phyloP scores from a whole-genome alignment of 2,329 filamentous ascomycete species.

The Phialocephala sp. region DNA sequence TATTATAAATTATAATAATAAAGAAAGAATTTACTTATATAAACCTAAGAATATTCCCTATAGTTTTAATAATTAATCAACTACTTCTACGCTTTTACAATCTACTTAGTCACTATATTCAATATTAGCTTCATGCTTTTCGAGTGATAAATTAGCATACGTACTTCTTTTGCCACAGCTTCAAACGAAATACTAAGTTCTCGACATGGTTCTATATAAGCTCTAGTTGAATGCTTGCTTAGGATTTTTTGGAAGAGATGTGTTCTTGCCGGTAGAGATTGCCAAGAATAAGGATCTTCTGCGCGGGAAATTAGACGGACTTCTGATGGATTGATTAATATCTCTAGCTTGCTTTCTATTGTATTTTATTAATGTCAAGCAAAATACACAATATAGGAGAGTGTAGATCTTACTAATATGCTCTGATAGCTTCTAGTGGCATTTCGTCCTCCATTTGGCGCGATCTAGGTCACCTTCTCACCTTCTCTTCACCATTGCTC shows the following conservation, averaged over 20 bases:
- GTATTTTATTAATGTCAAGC: conserved; percentile 11
- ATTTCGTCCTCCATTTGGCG: conserved; percentile 15
- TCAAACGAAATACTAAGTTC: not conserved
- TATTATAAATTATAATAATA: too few species aligned
- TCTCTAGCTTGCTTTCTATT: conserved; percentile 4
- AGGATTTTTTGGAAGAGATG: conserved; percentile 5
- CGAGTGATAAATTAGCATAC: not conserved
- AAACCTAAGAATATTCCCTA: too few species aligned
- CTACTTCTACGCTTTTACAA: too few species aligned
- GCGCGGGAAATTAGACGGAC: conserved; percentile 2
- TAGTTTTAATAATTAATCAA: too few species aligned
- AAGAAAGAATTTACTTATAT: too few species aligned
- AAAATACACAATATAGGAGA: conserved; percentile 8
- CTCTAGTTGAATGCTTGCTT: not conserved
- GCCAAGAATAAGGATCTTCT: conserved; percentile 8
- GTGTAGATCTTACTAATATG: conserved; percentile 15
- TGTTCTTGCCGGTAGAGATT: conserved; percentile 7
- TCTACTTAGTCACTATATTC: too few species aligned
- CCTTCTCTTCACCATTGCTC: too few species aligned
- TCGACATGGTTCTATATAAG: conserved; percentile 1
- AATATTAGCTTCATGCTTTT: conserved; percentile 27
- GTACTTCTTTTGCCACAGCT: conserved; percentile 25
- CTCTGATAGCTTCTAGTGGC: conserved; percentile 15
- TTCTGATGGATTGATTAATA: conserved; percentile 5
- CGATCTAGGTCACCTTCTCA: conserved; percentile 15